Percentiles rank a stretch among this genome's conserved stretches.
Conservation (phyloP, 2,329 filamentous ascomycete genomes). For the Stachybotrys elegans region DNA sequence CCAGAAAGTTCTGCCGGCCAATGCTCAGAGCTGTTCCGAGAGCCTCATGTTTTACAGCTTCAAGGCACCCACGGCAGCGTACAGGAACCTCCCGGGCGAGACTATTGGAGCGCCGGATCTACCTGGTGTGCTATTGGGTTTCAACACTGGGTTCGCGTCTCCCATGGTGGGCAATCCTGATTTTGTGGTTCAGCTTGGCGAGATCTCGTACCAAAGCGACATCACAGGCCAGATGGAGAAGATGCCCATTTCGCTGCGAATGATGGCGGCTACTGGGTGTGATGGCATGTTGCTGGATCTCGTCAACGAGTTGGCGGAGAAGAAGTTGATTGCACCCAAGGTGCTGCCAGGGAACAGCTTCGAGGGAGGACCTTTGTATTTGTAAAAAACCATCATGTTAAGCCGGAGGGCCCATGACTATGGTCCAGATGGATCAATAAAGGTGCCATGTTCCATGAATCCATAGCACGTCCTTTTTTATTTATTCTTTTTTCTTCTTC, state of each 20-base stretch:
- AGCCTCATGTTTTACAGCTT: not conserved
- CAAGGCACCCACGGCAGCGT: constrained; percentile 21
- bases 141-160: constrained; percentile 28
- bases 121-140: constrained; percentile 40
- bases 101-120: too few species aligned
- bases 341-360: too few species aligned
- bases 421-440: too few species aligned
- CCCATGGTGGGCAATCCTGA: constrained; percentile 33
- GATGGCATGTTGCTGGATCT: constrained; percentile 53
- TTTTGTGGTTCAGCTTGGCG: constrained; percentile 35
- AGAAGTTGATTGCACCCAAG: too few species aligned
- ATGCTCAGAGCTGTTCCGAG: not conserved
- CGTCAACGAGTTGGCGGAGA: constrained; percentile 43
- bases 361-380: too few species aligned
- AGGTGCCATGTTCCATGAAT: too few species aligned
- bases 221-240: constrained; percentile 42
- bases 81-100: too few species aligned
- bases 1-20: not conserved
- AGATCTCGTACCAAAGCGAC: constrained; percentile 24
- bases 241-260: constrained; percentile 52
- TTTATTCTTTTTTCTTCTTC: too few species aligned
- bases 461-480: too few species aligned
- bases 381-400: too few species aligned
- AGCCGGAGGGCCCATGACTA: too few species aligned
- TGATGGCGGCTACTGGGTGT: constrained; percentile 55